Evolutionary conservation across 148 eudicot species (phyloP), one percentile per base, ranked within the genome.

Genomic region (Rhododendron ferrugineum): DNA sequence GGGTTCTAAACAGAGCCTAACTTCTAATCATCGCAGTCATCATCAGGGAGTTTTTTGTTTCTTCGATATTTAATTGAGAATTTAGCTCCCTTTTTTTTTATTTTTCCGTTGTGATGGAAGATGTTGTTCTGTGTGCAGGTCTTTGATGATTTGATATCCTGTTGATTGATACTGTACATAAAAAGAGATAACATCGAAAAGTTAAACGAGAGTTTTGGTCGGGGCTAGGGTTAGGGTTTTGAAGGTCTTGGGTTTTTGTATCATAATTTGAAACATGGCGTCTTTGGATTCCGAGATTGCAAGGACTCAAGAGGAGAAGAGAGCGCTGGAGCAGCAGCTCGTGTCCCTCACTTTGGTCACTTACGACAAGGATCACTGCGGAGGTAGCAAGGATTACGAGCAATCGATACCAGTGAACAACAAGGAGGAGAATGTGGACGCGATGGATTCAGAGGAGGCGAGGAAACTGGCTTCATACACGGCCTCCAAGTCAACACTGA

Each of bases 221-320:
- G 46, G 20, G 81, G 81, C 11, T 78, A 47, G 32, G 56, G 34
- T 78, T 78, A 26, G 36, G 81, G 81, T 78, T 78, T 28, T 6
- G 81, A n/a, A 34, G 37, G 58, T 5, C 9, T 30, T 28, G 56
- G 30, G 30, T 78, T 78, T 30, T 70, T 44, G 6, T 37, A 37
- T 37, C 42, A 5, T 37, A 37, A 34, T 37, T 37, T 6, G 81
- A 56, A 60, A 85, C 23, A 92, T 90, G 91, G 84, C 91, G 37
- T 85, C 91, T 0, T 74, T 75, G 79, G 95, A 92, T 88, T 83
- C 86, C 5, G 99, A 96, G 90, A 95, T 96, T 84, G 92, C 91
- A 22, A 95, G 84, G 87, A 90, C 92, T 2, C 96, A 96, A 85
- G 98, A 94, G 80, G 99, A 96, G 91, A 93, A 98, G 93, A 94